Evolutionary conservation across 2,329 filamentous ascomycete species (phyloP).

Genomic region (Neofusicoccum cordaticola): DNA sequence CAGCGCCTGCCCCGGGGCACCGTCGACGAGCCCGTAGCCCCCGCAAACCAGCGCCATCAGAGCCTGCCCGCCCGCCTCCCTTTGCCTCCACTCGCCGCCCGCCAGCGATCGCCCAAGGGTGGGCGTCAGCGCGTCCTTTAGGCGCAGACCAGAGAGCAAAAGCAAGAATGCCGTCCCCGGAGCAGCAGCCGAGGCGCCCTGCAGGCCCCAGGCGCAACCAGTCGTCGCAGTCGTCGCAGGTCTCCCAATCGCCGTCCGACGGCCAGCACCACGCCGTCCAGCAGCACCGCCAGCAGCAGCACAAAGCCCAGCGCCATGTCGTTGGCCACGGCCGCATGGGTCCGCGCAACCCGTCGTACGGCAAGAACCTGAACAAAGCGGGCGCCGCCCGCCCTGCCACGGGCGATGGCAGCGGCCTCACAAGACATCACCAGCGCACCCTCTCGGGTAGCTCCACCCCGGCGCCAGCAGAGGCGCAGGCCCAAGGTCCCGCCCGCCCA

Average conservation of each 20-base stretch:
- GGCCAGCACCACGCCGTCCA: conserved; percentile 21
- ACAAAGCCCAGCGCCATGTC: conserved; percentile 40
- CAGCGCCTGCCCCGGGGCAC: conserved; percentile 4
- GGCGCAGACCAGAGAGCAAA: conserved; percentile 2
- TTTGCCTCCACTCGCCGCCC: conserved; percentile 5
- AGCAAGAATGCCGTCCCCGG: conserved; percentile 14
- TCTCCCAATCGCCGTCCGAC: conserved; percentile 39
- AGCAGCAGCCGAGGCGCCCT: conserved; percentile 33
- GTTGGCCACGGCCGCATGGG: conserved; percentile 38
- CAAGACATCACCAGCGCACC: conserved; percentile 37
- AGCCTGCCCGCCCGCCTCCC: conserved; percentile 14
- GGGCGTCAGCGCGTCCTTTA: conserved; percentile 9
- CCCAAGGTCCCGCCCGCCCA: conserved; percentile 33
- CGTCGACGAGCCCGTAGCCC: not conserved
- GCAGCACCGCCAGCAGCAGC: conserved; percentile 22
- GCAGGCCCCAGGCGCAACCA: conserved; percentile 31
- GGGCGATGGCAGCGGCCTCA: conserved; percentile 26
- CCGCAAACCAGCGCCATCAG: conserved; percentile 7
- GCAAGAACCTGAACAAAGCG: conserved; percentile 44
- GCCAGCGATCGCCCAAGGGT: not conserved
- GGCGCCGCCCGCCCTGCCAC: conserved; percentile 29
- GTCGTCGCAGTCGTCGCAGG: conserved; percentile 34
- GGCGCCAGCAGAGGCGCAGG: conserved; percentile 26
- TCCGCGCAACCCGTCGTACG: conserved; percentile 38
- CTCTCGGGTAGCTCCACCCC: conserved; percentile 33